phyloP scores from a whole-genome alignment of 1,139 yeast genomes.

The Debaryomycetaceae sp. region DNA sequence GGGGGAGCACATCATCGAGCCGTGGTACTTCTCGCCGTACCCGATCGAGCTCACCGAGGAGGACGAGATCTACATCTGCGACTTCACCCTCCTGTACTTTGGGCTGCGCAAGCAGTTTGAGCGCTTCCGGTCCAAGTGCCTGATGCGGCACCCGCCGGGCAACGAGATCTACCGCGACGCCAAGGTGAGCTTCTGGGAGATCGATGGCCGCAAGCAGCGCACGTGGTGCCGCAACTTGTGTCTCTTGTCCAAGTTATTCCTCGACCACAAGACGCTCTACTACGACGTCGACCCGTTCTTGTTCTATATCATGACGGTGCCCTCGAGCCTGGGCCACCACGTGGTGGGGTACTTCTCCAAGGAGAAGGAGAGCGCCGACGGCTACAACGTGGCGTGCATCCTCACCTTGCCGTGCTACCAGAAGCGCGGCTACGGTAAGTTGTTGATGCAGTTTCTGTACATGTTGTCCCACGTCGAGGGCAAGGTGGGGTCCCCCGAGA shows the following conservation, averaged over 20 bases:
- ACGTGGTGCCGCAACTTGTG: conserved; percentile 97
- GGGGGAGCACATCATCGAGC: conserved; percentile 91
- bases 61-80: conserved; percentile 85
- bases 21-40: conserved; percentile 98
- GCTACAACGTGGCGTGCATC: conserved; percentile 96
- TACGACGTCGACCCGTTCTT: conserved; percentile 97
- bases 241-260: conserved; percentile 76
- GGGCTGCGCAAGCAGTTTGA: conserved; percentile 90
- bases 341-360: conserved; percentile 94
- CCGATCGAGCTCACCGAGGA: conserved; percentile 93
- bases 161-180: conserved; percentile 93
- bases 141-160: conserved; percentile 94
- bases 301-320: conserved; percentile 89
- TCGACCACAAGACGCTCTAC: conserved; percentile 92
- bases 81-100: conserved; percentile 82
- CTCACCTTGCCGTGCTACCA: conserved; percentile 94
- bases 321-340: conserved; percentile 88
- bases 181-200: conserved; percentile 76
- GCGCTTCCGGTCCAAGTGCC: conserved; percentile 80
- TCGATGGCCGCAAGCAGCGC: conserved; percentile 92
- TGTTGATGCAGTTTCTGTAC: conserved; percentile 89
- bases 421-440: conserved; percentile 87
- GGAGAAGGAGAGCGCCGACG: conserved; percentile 93
- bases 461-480: conserved; percentile 83
- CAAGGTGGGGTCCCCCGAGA: conserved; percentile 94